Base-by-base conservation (phyloP, 106 monocot genomes). In the Phalaenopsis equestris region DNA sequence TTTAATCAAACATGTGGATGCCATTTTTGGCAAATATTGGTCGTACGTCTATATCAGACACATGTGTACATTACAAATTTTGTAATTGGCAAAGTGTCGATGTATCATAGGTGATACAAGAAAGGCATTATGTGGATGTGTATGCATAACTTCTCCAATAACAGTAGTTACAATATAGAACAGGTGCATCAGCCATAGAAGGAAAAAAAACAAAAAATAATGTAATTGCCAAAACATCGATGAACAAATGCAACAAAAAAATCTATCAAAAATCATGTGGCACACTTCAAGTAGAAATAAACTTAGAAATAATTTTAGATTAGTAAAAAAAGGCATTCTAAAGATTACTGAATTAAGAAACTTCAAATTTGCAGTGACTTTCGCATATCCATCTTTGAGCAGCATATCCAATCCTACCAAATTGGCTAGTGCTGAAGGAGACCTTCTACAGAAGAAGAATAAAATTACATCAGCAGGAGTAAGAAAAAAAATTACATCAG, bases 351-450 rank as follows among this genome's bases (percentile, higher is more conserved):
- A 86, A 81, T 87, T 93, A 43, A 99, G 77, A 80, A 99, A 88
- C 81, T 86, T 99, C 52, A 99, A 41, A 76, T 90, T 90, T 80
- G 99, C 93, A 19, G 92, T 86, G 64, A 95, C 85, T 67, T 91
- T 99, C 52, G 93, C 83, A 77, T 95, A 87, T 57, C 88, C 89
- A 79, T 99, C 99, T 79, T 95, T 95, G 70, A 99, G 82, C 84
- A 90, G 79, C 83, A 87, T 77, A 70, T 87, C 81, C 84, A 99
- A 72, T 72, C 88, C 82, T 55, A 86, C 52, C 76, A 99, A 86
- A 78, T 87, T 88, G 37, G 95, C 99, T 72, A 99, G 76, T 77
- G 84, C 85, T 73, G 90, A 47, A 83, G 99, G 99, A 80, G 83
- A 87, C 77, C 93, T 91, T 87, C 99, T 99, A 84, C 48, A 46